phyloP scores from a whole-genome alignment of 768 basidiomycete genomes.

The Postia placenta region DNA sequence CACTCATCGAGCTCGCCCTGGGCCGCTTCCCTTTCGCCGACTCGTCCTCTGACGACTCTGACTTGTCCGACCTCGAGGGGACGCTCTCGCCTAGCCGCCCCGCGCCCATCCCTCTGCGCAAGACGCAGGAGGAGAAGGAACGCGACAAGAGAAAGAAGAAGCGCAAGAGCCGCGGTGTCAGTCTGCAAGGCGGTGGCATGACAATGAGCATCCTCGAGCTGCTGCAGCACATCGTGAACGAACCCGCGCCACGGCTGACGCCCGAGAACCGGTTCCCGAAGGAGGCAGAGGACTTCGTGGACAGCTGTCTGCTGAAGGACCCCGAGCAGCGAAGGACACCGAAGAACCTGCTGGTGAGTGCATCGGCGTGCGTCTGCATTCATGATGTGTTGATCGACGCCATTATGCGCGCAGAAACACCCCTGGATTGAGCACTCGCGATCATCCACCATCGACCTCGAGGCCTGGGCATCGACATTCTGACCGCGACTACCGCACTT shows the following conservation, averaged over 20 bases:
- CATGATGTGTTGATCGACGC: conserved; percentile 1
- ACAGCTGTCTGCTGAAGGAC: conserved; percentile 88
- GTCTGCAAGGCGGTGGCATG: conserved; percentile 90
- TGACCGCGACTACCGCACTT: conserved; percentile 20
- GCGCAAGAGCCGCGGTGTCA: conserved; percentile 88
- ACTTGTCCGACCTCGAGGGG: conserved; percentile 71
- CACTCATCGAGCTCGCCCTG: conserved; percentile 92
- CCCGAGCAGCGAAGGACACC: conserved; percentile 79
- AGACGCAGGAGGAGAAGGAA: conserved; percentile 30
- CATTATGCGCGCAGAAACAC: conserved; percentile 49
- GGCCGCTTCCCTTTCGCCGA: conserved; percentile 97
- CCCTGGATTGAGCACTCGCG: conserved; percentile 67
- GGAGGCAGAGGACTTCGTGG: conserved; percentile 80
- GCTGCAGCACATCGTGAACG: conserved; percentile 97
- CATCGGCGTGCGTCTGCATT: conserved; percentile 3
- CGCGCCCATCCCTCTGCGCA: conserved; percentile 30
- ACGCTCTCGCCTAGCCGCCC: conserved; percentile 73
- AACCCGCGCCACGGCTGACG: conserved; percentile 86
- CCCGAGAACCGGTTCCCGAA: conserved; percentile 67
- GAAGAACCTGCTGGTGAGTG: conserved; percentile 75
- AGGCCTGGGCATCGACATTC: conserved; percentile 76
- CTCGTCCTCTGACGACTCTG: conserved; percentile 68
- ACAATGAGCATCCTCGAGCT: conserved; percentile 98
- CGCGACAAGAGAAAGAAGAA: conserved; percentile 66
- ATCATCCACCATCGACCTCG: conserved; percentile 59